Percentiles rank a stretch among this genome's conserved stretches.
Evolutionary conservation across 495 filamentous ascomycete genomes (phyloP).

Genomic region (Immersiella caudata): DNA sequence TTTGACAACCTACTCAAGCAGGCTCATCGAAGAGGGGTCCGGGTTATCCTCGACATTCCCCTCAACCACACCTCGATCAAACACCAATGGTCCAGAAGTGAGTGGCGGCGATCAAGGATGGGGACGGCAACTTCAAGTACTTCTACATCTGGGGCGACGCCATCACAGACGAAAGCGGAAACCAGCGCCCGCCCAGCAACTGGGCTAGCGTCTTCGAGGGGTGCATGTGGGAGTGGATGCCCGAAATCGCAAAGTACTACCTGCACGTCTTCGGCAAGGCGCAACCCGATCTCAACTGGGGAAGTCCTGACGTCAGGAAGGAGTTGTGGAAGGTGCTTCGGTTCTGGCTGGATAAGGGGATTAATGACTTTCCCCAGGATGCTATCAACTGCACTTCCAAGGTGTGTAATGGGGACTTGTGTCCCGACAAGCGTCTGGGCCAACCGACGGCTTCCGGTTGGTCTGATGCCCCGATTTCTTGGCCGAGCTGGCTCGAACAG

Average conservation of each 20-base stretch:
- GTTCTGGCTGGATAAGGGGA: constrained; percentile 1
- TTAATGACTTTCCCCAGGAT: background rate
- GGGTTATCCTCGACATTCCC: constrained; percentile 64
- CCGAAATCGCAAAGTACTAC: constrained; percentile 6
- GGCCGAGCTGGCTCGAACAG: background rate
- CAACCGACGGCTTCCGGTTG: background rate
- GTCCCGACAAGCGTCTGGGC: background rate
- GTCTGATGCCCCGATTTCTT: constrained; percentile 6
- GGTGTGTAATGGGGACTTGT: background rate
- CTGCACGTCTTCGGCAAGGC: constrained; percentile 3
- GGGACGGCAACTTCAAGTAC: background rate
- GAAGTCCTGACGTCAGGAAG: background rate
- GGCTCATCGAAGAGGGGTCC: constrained; percentile 58
- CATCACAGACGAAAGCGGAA: background rate
- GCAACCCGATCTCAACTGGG: constrained; percentile 14
- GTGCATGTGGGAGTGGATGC: constrained; percentile 11
- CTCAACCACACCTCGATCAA: constrained; percentile 68
- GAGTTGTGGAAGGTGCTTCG: constrained; percentile 4
- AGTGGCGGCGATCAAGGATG: background rate
- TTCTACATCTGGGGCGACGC: constrained; percentile 12
- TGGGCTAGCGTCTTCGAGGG: constrained; percentile 8
- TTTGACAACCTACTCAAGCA: constrained; percentile 58
- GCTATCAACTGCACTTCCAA: constrained; percentile 7
- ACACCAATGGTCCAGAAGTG: constrained; percentile 66
- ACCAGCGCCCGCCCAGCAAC: constrained; percentile 5